Base-by-base conservation (phyloP, 306 rosid species). In the Cucurbita moschata region DNA sequence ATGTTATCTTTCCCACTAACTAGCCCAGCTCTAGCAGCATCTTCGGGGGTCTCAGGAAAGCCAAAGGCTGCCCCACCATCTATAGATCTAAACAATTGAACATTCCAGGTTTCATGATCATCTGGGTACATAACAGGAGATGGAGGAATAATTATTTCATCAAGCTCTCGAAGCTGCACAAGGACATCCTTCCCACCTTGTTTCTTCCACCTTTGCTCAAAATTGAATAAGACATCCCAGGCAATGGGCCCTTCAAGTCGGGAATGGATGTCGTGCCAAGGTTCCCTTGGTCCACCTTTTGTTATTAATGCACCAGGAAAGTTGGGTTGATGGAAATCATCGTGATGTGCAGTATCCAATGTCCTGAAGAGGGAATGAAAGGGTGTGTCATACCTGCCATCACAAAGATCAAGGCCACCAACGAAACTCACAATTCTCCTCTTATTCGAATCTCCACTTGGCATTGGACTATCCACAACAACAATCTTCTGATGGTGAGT, bases 51-150 rank as follows among this genome's bases (percentile, higher is more conserved):
- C 42, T 88, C 94, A 0, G 94, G 94, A 66, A 88, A 88, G 66
- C 94, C 94, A 58, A 88, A 88, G 78, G 94, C 90, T 56, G 94
- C 94, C 35, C 94, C 94, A 19, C 90, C 94, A 60, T 88, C 94
- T 8, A 88, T 88, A 16, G 94, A 88, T 81, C 94, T 82, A 81
- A 88, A 88, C 66, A 88, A 75, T 76, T 88, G 94, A 82, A 88
- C 94, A 79, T 84, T 86, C 94, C 94, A 88, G 23, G 90, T 76
- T 42, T 88, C 94, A 3, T 59, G 86, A 78, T 88, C 93, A 19
- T 88, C 86, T 0, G 88, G 86, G 76, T 73, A 88, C 80, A 38
- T 86, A 30, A 88, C 90, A 0, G 93, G 88, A 26, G 93, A 88
- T 50, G 93, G 88, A 59, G 93, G 85, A 77, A 88, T 82, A 30